These are phyloP conservation scores for Trichoderma asperelloides DNA, from an alignment of 495 filamentous ascomycete species.

Conservation along the genomic window DNA sequence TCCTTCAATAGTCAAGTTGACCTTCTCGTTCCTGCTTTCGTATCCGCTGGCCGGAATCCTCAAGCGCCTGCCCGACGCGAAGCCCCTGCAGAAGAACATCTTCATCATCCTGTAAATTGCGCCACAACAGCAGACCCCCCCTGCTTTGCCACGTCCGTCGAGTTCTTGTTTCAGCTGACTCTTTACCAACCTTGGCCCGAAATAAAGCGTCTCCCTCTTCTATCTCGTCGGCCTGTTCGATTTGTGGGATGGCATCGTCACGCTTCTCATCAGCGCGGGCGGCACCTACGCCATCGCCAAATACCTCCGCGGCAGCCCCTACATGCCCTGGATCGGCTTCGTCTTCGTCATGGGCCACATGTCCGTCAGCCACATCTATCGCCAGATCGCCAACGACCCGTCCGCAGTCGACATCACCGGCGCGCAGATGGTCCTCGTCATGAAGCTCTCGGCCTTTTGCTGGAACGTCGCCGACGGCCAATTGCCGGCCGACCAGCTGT, in stretches of 20 bases:
- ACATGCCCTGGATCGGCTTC: constrained; percentile 98
- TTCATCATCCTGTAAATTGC: constrained; percentile 65
- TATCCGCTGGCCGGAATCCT: constrained; percentile 85
- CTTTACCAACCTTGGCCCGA: neutral
- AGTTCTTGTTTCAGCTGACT: neutral
- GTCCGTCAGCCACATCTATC: constrained; percentile 77
- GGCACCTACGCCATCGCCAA: constrained; percentile 77
- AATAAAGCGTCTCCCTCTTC: constrained; percentile 61
- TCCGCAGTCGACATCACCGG: constrained; percentile 78
- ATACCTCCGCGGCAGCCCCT: constrained; percentile 70
- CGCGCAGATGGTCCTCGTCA: constrained; percentile 95
- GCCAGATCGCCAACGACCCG: constrained; percentile 59
- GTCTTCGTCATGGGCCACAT: constrained; percentile 93
- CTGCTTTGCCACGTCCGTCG: neutral
- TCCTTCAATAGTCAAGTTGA: constrained; percentile 68
- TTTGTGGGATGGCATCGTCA: constrained; percentile 78
- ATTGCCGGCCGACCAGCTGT: constrained; percentile 66
- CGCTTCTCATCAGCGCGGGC: constrained; percentile 65
- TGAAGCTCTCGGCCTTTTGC: constrained; percentile 96
- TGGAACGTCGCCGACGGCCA: constrained; percentile 95
- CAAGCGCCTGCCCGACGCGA: constrained; percentile 80
- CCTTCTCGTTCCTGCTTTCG: constrained; percentile 82
- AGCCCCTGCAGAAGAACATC: constrained; percentile 79
- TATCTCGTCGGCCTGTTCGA: constrained; percentile 93
- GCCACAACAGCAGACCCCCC: neutral